Base-by-base conservation (phyloP, 306 rosid species). In the Lagenaria siceraria region DNA sequence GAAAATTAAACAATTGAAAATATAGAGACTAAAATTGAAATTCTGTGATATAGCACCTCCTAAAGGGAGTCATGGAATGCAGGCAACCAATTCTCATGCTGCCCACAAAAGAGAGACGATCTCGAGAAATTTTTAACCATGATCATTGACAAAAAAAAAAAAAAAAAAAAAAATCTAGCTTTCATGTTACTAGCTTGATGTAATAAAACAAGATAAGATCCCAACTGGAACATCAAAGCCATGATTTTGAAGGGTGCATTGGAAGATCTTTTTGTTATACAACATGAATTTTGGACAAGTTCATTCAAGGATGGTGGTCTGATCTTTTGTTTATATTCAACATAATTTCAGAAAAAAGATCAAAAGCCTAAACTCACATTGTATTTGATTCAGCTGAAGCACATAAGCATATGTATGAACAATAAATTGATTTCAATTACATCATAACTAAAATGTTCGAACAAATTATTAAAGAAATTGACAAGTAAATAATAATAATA, bases 401-500 rank as follows among this genome's bases (percentile, higher is more conserved):
- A 46, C 38, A 70, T 12, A 12, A 70, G 38, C 33, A 27, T 4
- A 52, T 15, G 77, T 27, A 49, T 51, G 77, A 19, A 71, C 62
- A 51, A 29, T 73, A 73, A 51, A 51, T 73, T 29, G 38, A 36
- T 51, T 73, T 73, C 46, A 29, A 69, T 81, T 86, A 80, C 85
- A 85, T 77, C 78, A 77, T 78, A 76, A 73, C 83, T 74, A 81
- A 85, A 85, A 77, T 64, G 80, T 83, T 52, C 52, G 87, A 51
- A 81, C 73, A 85, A 78, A 85, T 87, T 89, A 92, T 89, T 87
- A 89, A 96, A 90, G 82, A 78, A 88, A 81, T 84, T 46, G 77
- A 55, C 66, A 58, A 75, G 83, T 85, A 81, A 86, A 85, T 75
- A 87, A 88, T 86, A 86, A 85, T 75, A 87, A 88, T 86, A 83